Conservation (phyloP, 768 basidiomycete species). For the Russula olivacea region DNA sequence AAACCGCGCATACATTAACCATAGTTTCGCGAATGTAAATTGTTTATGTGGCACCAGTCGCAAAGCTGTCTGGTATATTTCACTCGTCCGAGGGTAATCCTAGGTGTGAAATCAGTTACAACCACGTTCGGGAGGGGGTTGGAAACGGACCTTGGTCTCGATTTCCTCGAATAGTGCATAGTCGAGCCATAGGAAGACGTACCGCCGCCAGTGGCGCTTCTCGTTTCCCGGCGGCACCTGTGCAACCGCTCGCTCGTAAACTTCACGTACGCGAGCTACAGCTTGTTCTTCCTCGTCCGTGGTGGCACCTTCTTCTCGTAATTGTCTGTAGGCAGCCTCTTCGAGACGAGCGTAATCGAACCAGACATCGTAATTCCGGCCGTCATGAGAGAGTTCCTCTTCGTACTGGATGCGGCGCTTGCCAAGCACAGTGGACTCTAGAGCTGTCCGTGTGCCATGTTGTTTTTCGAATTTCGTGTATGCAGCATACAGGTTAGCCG, state of each 20-base stretch:
- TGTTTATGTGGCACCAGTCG: slow-evolving; percentile 90
- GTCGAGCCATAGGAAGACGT: slow-evolving; percentile 89
- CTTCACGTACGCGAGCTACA: slow-evolving; percentile 70
- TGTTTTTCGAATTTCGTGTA: slow-evolving; percentile 99
- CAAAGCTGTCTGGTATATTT: slow-evolving; percentile 88
- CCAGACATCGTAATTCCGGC: slow-evolving; percentile 96
- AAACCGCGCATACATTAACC: slow-evolving; percentile 89
- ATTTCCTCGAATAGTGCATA: slow-evolving; percentile 98
- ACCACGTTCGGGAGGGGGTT: neutral
- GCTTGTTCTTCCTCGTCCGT: slow-evolving; percentile 63
- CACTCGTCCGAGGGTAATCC: slow-evolving; percentile 81
- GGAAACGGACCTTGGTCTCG: slow-evolving; percentile 68
- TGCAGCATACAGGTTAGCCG: slow-evolving; percentile 76
- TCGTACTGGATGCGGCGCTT: slow-evolving; percentile 99
- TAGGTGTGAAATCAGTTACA: slow-evolving; percentile 29
- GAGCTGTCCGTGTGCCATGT: slow-evolving; percentile 79
- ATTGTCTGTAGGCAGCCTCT: slow-evolving; percentile 75
- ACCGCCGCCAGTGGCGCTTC: slow-evolving; percentile 87
- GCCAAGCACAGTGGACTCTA: slow-evolving; percentile 91
- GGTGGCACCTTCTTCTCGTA: slow-evolving; percentile 69
- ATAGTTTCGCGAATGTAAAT: slow-evolving; percentile 97
- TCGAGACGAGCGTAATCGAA: slow-evolving; percentile 94
- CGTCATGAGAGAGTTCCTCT: slow-evolving; percentile 87
- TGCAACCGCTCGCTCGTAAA: slow-evolving; percentile 92
- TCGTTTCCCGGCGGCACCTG: slow-evolving; percentile 93